Evolutionary conservation across 805 yeast species (phyloP).

Genomic region (Kluyveromyces dobzhanskii): DNA sequence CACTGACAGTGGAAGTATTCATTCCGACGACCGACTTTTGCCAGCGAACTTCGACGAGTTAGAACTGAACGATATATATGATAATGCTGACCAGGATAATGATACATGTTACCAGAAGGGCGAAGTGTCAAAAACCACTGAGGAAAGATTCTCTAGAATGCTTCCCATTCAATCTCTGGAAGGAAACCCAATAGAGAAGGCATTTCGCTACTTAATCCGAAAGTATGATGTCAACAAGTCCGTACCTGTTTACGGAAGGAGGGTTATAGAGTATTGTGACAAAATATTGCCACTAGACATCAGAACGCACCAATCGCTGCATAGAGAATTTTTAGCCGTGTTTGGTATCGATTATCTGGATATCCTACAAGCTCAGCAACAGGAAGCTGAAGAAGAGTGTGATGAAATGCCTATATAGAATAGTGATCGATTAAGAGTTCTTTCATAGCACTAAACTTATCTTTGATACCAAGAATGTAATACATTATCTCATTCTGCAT

Average conservation of each 20-base stretch:
- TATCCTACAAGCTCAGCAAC: slow-evolving; percentile 4
- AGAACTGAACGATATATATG: slow-evolving; percentile 1
- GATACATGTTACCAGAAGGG: slow-evolving; percentile 1
- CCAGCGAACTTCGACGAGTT: slow-evolving; percentile 3
- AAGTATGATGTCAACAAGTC: slow-evolving; percentile 18
- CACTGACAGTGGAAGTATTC: background rate
- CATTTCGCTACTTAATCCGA: slow-evolving; percentile 18
- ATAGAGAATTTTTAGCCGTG: slow-evolving; percentile 12
- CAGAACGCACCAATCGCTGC: slow-evolving; percentile 7
- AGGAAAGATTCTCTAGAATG: slow-evolving; percentile 12
- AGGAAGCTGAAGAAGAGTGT: slow-evolving; percentile 8
- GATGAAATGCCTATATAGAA: slow-evolving; percentile 6
- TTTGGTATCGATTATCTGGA: slow-evolving; percentile 13
- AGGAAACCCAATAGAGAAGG: slow-evolving; percentile 18
- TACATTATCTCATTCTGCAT: slow-evolving; percentile 13
- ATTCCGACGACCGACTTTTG: background rate
- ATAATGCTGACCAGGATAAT: slow-evolving; percentile 3
- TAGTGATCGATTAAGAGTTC: background rate
- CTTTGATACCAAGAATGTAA: slow-evolving; percentile 21
- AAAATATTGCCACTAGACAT: slow-evolving; percentile 18
- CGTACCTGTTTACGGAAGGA: slow-evolving; percentile 19
- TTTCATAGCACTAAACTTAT: slow-evolving; percentile 24
- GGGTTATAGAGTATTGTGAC: slow-evolving; percentile 17
- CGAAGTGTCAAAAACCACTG: background rate
- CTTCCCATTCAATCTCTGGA: slow-evolving; percentile 20